A percentile compares a stretch with the other conserved stretches of the same genome.
Conservation (phyloP, 2,329 filamentous ascomycete genomes). For the Orbilia quercus region DNA sequence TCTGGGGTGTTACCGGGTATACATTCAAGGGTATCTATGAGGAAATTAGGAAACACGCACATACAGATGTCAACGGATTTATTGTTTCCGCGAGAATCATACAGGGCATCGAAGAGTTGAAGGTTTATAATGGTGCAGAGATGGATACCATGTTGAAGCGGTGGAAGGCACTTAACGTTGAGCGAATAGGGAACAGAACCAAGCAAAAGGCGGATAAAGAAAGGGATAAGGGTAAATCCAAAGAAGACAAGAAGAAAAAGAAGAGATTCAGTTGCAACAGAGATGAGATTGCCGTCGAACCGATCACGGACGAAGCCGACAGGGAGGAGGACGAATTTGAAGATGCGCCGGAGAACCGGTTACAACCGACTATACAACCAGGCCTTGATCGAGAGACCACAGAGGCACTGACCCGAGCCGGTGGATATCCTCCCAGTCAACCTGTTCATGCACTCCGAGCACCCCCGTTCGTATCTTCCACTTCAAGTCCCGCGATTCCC, state of each 20-base stretch:
- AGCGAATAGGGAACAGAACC: slow-evolving; percentile 71
- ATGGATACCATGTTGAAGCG: slow-evolving; percentile 67
- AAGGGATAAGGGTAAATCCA: slow-evolving; percentile 52
- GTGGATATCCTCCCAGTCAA: neutral
- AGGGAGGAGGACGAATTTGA: slow-evolving; percentile 39
- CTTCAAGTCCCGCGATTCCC: too few relatives aligned
- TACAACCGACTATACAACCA: slow-evolving; percentile 22
- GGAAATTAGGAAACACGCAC: slow-evolving; percentile 77
- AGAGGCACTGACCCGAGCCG: slow-evolving; percentile 19
- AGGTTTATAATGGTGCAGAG: slow-evolving; percentile 64
- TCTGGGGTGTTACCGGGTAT: slow-evolving; percentile 81
- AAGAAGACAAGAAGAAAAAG: slow-evolving; percentile 37
- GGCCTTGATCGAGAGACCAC: slow-evolving; percentile 40
- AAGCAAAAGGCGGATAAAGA: slow-evolving; percentile 62
- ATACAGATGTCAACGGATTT: slow-evolving; percentile 79
- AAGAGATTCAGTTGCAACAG: slow-evolving; percentile 51
- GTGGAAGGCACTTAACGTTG: slow-evolving; percentile 72
- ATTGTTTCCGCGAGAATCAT: slow-evolving; percentile 80
- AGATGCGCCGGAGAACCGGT: slow-evolving; percentile 51
- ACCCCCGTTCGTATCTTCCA: slow-evolving; percentile 19
- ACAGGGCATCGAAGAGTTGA: slow-evolving; percentile 77
- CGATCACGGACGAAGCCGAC: slow-evolving; percentile 30
- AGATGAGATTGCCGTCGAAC: slow-evolving; percentile 34
- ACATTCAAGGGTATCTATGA: slow-evolving; percentile 84
- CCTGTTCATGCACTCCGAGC: slow-evolving; percentile 9